Evolutionary conservation across 169 alveolate species (phyloP), one percentile per base, ranked within the genome.

Genomic region (Eimeria acervulina): DNA sequence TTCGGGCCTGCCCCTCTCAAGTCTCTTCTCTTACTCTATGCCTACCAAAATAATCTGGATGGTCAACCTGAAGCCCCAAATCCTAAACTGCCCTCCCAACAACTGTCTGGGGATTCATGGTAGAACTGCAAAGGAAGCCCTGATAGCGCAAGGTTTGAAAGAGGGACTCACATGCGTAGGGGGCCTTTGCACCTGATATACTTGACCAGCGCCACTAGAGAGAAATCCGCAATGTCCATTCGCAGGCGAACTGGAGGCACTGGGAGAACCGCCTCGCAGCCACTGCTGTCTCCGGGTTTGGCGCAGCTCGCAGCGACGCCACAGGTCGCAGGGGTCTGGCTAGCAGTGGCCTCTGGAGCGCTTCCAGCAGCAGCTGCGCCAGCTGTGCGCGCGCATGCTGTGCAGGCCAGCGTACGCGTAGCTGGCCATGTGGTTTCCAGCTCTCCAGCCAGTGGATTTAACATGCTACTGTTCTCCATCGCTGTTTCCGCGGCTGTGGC

Each of bases 171-270:
- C 96, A 36, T 31, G 76, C 96, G 74, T 7, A 93, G 44, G 38
- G 88, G 78, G 89, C 80, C 96, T 47, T 76, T 76, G 44, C 81
- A 42, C 33, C 52, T 33, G 40, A 83, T 83, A n/a, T 93, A 93
- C 13, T 89, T 76, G 15, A 93, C 61, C 33, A 93, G 93, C n/a
- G 94, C 96, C 47, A 51, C 59, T 15, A 93, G 76, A 17, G 90
- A 74, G 38, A 93, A 93, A 36, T 93, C 94, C 51, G 94, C 72
- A 31, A 93, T 93, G 70, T 93, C 96, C 74, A 93, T 81, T 66
- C 96, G 87, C 44, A 93, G 93, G 40, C 96, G 94, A 33, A 93
- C 89, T 3, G 92, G 96, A 31, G 93, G 93, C 55, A 87, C 63
- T 1, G 93, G 93, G 42, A 87, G 44, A 66, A 59, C 52, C 26